Base-by-base conservation (phyloP, 306 rosid species). In the Morella rubra region DNA sequence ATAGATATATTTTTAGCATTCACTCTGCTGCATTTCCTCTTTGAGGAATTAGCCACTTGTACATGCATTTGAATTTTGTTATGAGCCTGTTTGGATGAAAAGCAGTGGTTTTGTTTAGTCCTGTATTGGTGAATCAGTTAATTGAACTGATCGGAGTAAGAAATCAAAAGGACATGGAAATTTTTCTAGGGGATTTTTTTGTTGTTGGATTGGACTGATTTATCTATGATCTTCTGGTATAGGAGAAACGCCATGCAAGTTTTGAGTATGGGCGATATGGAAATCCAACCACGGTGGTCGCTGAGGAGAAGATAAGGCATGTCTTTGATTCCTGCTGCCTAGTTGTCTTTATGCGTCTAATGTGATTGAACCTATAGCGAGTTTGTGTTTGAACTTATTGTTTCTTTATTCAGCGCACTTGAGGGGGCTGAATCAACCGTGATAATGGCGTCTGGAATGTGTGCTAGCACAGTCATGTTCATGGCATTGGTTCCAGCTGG, bases 201-300 rank as follows among this genome's bases (percentile, higher is more conserved):
- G 37, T 32, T 20, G 74, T 24, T 47, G 54, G n/a, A 37, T 45
- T 45, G 41, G 55, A 22, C 53, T 69, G 65, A 40, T 72, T 3
- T 49, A 1, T 50, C 62, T 69, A 22, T 56, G 16, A 16, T 81
- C 6, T 11, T 78, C 18, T 83, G 14, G 64, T 40, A 11, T 80
- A 94, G 98, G 98, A 94, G 87, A 90, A 92, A 79, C 98, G 97
- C 37, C 62, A 73, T 0, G 75, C 44, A 1, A 94, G 98, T 83
- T 94, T 89, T 73, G 98, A 94, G 76, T 94, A 94, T 24, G 98
- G 97, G 58, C 96, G 98, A 56, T 94, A 94, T 82, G 98, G 98
- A 62, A 94, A 92, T 81, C 98, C 97, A 0, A 94, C 98, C 0
- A 94, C 97, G 0, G 91, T 87, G 49, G 98, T 94, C 84, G 72